phyloP scores from a whole-genome alignment of 2,329 filamentous ascomycete species.

The Elsinoe arachidis region DNA sequence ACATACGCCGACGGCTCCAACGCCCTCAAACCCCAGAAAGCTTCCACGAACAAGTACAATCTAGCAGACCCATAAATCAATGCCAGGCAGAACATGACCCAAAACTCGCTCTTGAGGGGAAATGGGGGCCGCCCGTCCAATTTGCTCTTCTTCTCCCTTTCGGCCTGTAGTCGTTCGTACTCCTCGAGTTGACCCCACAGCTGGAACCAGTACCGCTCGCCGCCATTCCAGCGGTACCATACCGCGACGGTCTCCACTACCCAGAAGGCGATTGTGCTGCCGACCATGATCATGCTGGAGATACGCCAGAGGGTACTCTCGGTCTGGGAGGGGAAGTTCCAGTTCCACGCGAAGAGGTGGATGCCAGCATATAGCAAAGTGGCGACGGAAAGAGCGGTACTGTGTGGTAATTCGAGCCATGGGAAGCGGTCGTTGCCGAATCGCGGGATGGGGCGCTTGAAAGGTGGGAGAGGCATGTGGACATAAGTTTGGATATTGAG shows the following conservation, averaged over 20 bases:
- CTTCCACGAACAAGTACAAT: background rate
- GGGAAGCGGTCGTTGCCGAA: background rate
- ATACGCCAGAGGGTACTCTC: background rate
- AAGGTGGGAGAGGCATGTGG: constrained; percentile 18
- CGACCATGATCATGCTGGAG: constrained; percentile 13
- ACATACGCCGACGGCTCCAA: background rate
- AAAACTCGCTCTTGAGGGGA: background rate
- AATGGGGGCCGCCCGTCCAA: constrained; percentile 16
- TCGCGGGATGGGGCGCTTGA: constrained; percentile 16
- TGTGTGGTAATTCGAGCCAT: background rate
- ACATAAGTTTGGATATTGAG: background rate
- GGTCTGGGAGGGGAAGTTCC: background rate
- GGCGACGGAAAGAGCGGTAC: background rate
- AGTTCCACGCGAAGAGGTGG: constrained; percentile 1
- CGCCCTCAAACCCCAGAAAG: background rate
- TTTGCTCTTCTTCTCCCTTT: constrained; percentile 18
- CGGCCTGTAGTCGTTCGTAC: constrained; percentile 15
- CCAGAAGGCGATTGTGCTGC: constrained; percentile 25
- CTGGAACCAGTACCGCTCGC: constrained; percentile 21
- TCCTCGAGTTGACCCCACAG: constrained; percentile 11
- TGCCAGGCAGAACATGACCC: background rate
- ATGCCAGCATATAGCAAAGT: constrained; percentile 17
- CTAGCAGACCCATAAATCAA: background rate
- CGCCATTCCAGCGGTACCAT: constrained; percentile 22
- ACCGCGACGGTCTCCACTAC: constrained; percentile 26